Evolutionary conservation across 768 basidiomycete genomes (phyloP).

Genomic region (Jaapia argillacea): DNA sequence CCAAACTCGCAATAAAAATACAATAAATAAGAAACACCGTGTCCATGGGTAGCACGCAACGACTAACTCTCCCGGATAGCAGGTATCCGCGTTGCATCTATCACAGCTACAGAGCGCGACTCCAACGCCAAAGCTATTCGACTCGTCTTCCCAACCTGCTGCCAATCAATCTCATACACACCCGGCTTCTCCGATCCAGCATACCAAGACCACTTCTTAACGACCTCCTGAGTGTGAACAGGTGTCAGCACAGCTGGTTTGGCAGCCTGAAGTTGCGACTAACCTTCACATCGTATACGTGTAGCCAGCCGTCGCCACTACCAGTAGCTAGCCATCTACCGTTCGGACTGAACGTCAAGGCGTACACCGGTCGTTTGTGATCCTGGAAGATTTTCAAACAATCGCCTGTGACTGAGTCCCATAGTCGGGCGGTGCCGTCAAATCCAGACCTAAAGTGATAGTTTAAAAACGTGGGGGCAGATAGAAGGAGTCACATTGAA

Average conservation of each 20-base stretch:
- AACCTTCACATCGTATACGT: slow-evolving; percentile 64
- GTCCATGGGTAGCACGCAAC: too few species aligned
- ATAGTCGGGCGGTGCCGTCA: slow-evolving; percentile 70
- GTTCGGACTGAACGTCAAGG: slow-evolving; percentile 66
- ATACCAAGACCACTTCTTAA: slow-evolving; percentile 56
- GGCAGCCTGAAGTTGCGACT: slow-evolving; percentile 12
- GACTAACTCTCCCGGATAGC: slow-evolving; percentile 12
- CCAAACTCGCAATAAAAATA: too few species aligned
- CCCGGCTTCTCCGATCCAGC: slow-evolving; percentile 47
- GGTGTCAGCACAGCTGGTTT: slow-evolving; percentile 8
- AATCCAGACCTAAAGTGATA: slow-evolving; percentile 60
- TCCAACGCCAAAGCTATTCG: slow-evolving; percentile 65
- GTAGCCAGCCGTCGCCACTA: slow-evolving; percentile 67
- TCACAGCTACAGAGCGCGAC: slow-evolving; percentile 53
- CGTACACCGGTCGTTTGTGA: slow-evolving; percentile 64
- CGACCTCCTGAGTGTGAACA: slow-evolving; percentile 18
- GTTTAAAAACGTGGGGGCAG: slow-evolving; percentile 1
- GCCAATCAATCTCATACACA: slow-evolving; percentile 75
- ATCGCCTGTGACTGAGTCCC: slow-evolving; percentile 72
- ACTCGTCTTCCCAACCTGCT: slow-evolving; percentile 39
- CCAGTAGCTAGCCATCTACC: slow-evolving; percentile 69
- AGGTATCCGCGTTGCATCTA: slow-evolving; percentile 47
- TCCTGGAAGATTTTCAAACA: slow-evolving; percentile 66
- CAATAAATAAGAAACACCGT: too few species aligned
- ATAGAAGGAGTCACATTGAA: slow-evolving; percentile 7